Base-by-base conservation (phyloP, 2,329 filamentous ascomycete genomes). In the Fusarium sterilihyphosum region DNA sequence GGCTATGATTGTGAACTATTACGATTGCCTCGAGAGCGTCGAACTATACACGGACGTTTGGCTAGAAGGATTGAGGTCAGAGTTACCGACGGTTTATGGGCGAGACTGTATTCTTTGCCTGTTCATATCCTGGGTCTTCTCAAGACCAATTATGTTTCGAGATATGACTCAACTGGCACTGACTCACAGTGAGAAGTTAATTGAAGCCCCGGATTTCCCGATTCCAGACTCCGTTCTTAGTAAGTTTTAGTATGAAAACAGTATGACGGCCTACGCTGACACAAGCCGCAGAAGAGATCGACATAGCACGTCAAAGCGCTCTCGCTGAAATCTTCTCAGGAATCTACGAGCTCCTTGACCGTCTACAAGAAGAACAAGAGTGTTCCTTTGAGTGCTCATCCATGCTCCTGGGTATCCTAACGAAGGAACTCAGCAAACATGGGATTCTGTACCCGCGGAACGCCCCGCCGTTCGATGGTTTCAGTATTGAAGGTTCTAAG, bases 1-100 rank as follows among this genome's bases (percentile, higher is more conserved):
- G 2, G 74, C 78, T 0, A 74, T 77, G 13, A 41, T 81, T 12
- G 73, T 80, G 0, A 65, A 81, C 14, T 77, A 79, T 31, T 80
- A 77, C 17, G 50, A 77, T 6, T 80, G 76, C n/a, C 63, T 75
- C 11, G 80, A 81, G 7, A 47, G 33, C 3, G 7, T 73, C 0
- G 72, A 77, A 2, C 0, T 56, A 6, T 60, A 71, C 22, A 24
- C 20, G 2, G 40, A 49, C 0, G n/a, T 63, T 1, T 80, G 77
- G 79, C 44, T 80, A 2, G 14, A 22, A 5, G 2, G 2, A 7
- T 9, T 61, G 38, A 22, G 4, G 2, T 17, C 5, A 1, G 4
- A 50, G 1, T 0, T 67, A 1, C 50, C 64, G 0, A 58, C 0
- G 7, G 16, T 35, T 5, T 73, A 72, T 41, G 61, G 68, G 5